Percentiles rank a stretch among this genome's conserved stretches.
These are phyloP conservation scores for Pichia sp. DNA, from an alignment of 1,139 yeast species.

Conservation along the genomic window DNA sequence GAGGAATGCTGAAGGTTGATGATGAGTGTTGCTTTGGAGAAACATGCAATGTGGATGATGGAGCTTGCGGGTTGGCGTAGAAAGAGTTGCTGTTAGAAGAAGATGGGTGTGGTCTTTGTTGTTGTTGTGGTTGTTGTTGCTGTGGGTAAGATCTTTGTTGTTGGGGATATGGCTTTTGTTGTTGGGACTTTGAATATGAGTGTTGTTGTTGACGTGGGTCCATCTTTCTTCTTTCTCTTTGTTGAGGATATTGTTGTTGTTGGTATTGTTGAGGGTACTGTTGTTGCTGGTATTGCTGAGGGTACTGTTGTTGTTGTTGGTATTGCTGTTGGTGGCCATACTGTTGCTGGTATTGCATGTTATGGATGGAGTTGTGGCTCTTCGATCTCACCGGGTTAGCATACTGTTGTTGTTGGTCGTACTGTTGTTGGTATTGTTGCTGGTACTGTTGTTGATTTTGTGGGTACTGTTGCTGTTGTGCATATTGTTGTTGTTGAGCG, in stretches of 20 bases:
- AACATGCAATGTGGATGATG: too few species aligned
- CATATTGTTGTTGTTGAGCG: background rate
- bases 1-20: background rate
- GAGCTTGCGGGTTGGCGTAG: too few species aligned
- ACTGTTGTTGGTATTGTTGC: slow-evolving; percentile 1
- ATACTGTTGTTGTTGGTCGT: background rate
- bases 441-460: slow-evolving; percentile 1
- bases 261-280: slow-evolving; percentile 6
- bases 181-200: background rate
- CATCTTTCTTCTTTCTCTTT: background rate
- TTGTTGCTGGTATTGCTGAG: slow-evolving; percentile 3
- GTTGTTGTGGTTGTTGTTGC: background rate
- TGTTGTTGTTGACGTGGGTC: slow-evolving; percentile 1
- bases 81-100: too few species aligned
- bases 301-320: background rate
- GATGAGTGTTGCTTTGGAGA: background rate
- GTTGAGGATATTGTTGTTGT: background rate
- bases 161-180: background rate
- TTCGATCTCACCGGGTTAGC: too few species aligned
- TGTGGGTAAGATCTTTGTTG: slow-evolving; percentile 4
- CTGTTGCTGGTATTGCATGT: slow-evolving; percentile 1
- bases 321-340: background rate
- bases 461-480: slow-evolving; percentile 1
- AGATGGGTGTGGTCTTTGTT: background rate
- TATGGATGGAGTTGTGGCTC: slow-evolving; percentile 10